Evolutionary conservation across 1,284 basidiomycete genomes (phyloP).

Genomic region (Hemileia vastatrix): DNA sequence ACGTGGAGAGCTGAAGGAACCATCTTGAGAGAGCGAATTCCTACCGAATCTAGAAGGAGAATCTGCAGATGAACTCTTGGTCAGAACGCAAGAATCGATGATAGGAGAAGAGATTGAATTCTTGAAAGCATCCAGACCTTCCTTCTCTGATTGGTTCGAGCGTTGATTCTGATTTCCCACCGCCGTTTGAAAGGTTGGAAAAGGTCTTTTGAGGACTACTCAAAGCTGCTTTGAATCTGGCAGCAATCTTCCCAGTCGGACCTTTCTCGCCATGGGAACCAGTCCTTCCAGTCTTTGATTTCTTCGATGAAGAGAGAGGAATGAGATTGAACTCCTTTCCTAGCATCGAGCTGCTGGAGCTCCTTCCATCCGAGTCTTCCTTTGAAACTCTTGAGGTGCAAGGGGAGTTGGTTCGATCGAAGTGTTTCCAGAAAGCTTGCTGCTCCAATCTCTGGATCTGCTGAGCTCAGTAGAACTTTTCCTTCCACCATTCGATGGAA

Average conservation of each 20-base stretch:
- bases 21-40: neutral
- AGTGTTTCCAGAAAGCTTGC: neutral
- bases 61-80: neutral
- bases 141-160: neutral
- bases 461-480: neutral
- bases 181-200: too few relatives aligned
- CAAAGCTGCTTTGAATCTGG: too few relatives aligned
- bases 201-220: too few relatives aligned
- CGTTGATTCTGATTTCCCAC: too few relatives aligned
- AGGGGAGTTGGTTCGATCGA: neutral
- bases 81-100: neutral
- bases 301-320: too few relatives aligned
- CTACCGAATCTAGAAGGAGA: neutral
- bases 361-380: neutral
- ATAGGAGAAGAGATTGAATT: neutral
- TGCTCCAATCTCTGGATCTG: neutral
- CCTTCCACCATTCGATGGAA: neutral
- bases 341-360: too few relatives aligned
- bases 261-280: too few relatives aligned
- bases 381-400: neutral
- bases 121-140: neutral
- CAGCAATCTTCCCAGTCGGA: too few relatives aligned
- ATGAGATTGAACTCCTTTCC: too few relatives aligned
- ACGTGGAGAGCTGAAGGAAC: neutral
- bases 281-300: too few relatives aligned